Percentiles rank a stretch among this genome's conserved stretches.
Evolutionary conservation across 768 basidiomycete species (phyloP).

Genomic region (Trametes gibbosa): DNA sequence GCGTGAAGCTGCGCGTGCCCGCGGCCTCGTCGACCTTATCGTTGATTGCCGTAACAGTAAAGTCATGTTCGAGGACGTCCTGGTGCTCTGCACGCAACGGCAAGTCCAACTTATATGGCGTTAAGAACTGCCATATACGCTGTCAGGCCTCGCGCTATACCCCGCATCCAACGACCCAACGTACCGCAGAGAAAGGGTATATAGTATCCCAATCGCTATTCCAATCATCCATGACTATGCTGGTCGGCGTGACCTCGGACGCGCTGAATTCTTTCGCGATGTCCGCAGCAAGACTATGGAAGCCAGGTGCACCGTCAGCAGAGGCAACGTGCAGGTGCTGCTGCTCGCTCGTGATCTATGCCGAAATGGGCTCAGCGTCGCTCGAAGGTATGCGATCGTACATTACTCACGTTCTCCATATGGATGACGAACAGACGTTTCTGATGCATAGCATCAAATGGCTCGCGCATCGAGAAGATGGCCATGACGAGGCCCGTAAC

Average conservation of each 20-base stretch:
- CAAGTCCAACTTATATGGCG: constrained; percentile 76
- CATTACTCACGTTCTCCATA: constrained; percentile 71
- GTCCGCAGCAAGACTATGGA: constrained; percentile 54
- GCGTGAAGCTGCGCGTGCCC: constrained; percentile 66
- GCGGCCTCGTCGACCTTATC: constrained; percentile 50
- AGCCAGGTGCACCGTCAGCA: constrained; percentile 81
- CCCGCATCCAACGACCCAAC: constrained; percentile 18
- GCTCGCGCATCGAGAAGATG: constrained; percentile 53
- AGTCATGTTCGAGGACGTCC: constrained; percentile 31
- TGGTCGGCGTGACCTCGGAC: constrained; percentile 36
- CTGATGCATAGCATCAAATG: constrained; percentile 86
- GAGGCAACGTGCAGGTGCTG: constrained; percentile 78
- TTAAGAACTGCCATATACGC: constrained; percentile 60
- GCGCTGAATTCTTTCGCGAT: constrained; percentile 63
- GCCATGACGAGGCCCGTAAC: constrained; percentile 51
- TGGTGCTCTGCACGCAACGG: constrained; percentile 38
- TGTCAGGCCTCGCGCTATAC: background rate
- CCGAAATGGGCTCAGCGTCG: too few species aligned
- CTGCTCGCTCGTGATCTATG: constrained; percentile 66
- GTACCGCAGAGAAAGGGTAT: constrained; percentile 75
- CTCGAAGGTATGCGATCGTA: background rate
- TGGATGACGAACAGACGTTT: constrained; percentile 83
- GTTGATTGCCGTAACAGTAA: constrained; percentile 57
- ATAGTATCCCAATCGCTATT: constrained; percentile 88
- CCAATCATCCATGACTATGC: constrained; percentile 66